phyloP scores from a whole-genome alignment of 306 rosid species.

The Castanea sativa region DNA sequence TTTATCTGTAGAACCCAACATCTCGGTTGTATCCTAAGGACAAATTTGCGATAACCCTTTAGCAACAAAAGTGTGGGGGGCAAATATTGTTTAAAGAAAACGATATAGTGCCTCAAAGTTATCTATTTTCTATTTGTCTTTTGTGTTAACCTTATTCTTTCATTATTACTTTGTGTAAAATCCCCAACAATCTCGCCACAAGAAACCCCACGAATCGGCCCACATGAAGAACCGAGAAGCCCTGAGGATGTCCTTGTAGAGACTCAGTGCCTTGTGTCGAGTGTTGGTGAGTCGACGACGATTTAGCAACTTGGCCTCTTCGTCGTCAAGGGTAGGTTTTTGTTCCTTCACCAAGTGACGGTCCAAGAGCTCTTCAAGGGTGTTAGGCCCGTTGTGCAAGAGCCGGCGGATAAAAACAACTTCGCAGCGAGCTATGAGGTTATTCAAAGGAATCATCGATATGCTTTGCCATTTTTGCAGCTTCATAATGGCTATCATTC shows the following conservation, averaged over 20 bases:
- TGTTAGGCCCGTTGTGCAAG: slow-evolving; percentile 78
- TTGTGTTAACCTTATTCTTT: too few relatives aligned
- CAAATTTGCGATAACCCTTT: too few relatives aligned
- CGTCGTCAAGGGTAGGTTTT: slow-evolving; percentile 30
- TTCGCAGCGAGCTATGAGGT: background rate
- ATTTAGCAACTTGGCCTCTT: slow-evolving; percentile 48
- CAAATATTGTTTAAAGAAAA: too few relatives aligned
- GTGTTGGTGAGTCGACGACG: slow-evolving; percentile 72
- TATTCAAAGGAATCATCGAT: slow-evolving; percentile 4
- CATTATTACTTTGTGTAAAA: too few relatives aligned
- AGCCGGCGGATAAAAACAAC: slow-evolving; percentile 14
- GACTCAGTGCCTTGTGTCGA: slow-evolving; percentile 72
- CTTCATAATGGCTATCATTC: background rate
- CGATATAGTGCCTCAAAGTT: too few relatives aligned
- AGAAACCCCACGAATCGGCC: slow-evolving; percentile 55
- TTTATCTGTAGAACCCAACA: too few relatives aligned
- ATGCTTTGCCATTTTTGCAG: slow-evolving; percentile 25
- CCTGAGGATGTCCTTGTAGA: slow-evolving; percentile 64
- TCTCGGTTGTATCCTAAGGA: too few relatives aligned
- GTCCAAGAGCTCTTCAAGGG: slow-evolving; percentile 77
- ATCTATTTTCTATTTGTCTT: too few relatives aligned
- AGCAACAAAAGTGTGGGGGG: too few relatives aligned
- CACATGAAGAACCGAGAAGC: slow-evolving; percentile 67
- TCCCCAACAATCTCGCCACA: slow-evolving; percentile 54
- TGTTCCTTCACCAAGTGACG: slow-evolving; percentile 64